Evolutionary conservation across 441 rosid species (phyloP).

Genomic region (Gossypium trilobum): DNA sequence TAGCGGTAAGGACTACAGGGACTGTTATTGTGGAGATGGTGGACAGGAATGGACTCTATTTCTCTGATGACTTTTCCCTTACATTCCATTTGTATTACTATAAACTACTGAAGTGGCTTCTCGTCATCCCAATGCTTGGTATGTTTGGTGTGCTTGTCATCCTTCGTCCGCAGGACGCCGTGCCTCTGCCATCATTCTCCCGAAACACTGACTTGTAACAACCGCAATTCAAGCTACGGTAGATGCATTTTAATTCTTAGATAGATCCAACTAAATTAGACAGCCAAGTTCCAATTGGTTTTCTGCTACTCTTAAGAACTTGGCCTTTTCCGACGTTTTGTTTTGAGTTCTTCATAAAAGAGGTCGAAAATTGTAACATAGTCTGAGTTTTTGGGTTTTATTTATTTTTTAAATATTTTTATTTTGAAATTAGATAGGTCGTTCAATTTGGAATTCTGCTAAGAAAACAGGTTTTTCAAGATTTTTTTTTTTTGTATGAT

Average conservation of each 20-base stretch:
- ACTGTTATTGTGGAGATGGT: constrained; percentile 90
- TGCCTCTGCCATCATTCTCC: constrained; percentile 88
- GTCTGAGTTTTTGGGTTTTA: constrained; percentile 13
- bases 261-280: not conserved
- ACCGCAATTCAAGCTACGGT: constrained; percentile 5
- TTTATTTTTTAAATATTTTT: not conserved
- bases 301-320: not conserved
- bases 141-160: constrained; percentile 83
- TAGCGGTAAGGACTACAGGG: constrained; percentile 86
- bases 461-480: not conserved
- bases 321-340: not conserved
- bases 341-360: not conserved
- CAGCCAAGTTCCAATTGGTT: not conserved
- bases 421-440: not conserved
- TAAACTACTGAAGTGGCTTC: constrained; percentile 92
- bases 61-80: constrained; percentile 90
- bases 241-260: not conserved
- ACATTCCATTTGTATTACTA: constrained; percentile 97
- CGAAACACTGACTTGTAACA: constrained; percentile 70
- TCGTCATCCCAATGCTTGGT: constrained; percentile 93
- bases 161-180: constrained; percentile 82
- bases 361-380: constrained; percentile 28
- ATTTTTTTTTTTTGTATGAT: not conserved
- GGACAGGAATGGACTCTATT: constrained; percentile 79
- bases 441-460: not conserved